Percentiles rank a stretch among this genome's conserved stretches.
Conservation (phyloP, 2,329 filamentous ascomycete species). For the Rutstroemia sydowiana region DNA sequence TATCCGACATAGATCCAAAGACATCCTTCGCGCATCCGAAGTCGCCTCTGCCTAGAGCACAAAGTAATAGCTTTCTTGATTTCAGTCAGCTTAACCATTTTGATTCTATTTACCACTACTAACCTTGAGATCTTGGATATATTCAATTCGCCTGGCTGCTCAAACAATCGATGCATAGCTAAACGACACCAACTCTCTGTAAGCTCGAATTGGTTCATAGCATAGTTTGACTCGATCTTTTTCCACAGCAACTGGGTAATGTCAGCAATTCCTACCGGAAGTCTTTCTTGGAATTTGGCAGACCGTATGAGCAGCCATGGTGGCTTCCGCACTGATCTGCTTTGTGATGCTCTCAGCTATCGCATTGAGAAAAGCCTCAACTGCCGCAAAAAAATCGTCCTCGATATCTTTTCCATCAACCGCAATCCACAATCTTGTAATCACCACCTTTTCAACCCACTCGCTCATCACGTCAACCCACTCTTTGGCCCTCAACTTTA, state of each 20-base stretch:
- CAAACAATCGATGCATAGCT: slow-evolving; percentile 60
- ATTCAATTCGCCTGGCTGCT: slow-evolving; percentile 57
- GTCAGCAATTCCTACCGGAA: slow-evolving; percentile 9
- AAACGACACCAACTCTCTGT: slow-evolving; percentile 66
- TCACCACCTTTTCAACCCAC: slow-evolving; percentile 63
- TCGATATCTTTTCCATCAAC: slow-evolving; percentile 38
- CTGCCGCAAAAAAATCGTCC: slow-evolving; percentile 33
- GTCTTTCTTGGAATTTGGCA: slow-evolving; percentile 20
- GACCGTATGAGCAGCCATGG: slow-evolving; percentile 62
- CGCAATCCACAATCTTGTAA: slow-evolving; percentile 61
- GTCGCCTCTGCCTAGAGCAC: slow-evolving; percentile 54
- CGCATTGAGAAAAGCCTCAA: slow-evolving; percentile 38
- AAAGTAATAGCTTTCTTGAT: slow-evolving; percentile 64
- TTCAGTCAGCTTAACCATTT: not conserved
- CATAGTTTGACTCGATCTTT: slow-evolving; percentile 53
- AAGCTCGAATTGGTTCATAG: slow-evolving; percentile 42
- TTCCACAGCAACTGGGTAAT: slow-evolving; percentile 69
- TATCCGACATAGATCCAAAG: slow-evolving; percentile 52
- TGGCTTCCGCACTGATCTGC: slow-evolving; percentile 50
- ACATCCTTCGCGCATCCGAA: slow-evolving; percentile 44
- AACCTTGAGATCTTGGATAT: slow-evolving; percentile 61
- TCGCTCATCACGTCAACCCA: slow-evolving; percentile 28
- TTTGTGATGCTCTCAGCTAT: slow-evolving; percentile 39
- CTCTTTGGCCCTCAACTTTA: slow-evolving; percentile 48
- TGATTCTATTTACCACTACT: not conserved